Evolutionary conservation across 192 early-diverging fungal genomes (phyloP), one percentile per base, ranked within the genome.

Genomic region (Pecoramyces ruminantium): DNA sequence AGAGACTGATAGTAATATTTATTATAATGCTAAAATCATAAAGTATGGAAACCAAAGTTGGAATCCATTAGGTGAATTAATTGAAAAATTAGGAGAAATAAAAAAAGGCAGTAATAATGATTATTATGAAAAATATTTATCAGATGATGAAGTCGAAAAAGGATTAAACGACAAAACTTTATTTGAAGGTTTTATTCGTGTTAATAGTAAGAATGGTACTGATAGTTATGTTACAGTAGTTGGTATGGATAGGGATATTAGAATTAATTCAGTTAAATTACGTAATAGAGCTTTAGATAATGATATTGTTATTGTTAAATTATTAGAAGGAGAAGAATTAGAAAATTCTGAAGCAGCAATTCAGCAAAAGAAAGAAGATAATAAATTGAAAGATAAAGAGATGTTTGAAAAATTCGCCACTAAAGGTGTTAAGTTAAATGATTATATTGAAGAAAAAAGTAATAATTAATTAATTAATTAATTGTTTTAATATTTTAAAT

Each of bases 241-340:
- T 25, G 51, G 51, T 78, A 81, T 93, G 3, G 91, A 91, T 79
- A 87, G 89, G 11, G 95, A 96, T 83, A 90, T 96, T 27, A 93
- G 91, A 80, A 92, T 96, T 18, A 91, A 87, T 78, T 94, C 94
- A 21, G 89, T 89, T 39, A 88, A 88, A 39, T 87, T 88, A 80
- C 90, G 93, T n/a, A 96, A 96, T 84, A 88, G 95, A 51, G 93
- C 94, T 9, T 83, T 96, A 8, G 94, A 96, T 79, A 94, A 94
- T 8, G 95, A 96, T 83, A 85, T 92, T 8, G 95, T 96, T 27
- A 91, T 91, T n/a, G 86, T 96, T 5, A 84, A 89, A 80, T 79
- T 95, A 30, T 84, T 96, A 38, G 89, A 91, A 80, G 91, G 91
- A 0, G 88, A 89, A 28, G 93, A 94, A 83, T 83, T 90, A 77